Base-by-base conservation (phyloP, 2,329 filamentous ascomycete species). In the Aspergillus sp. region DNA sequence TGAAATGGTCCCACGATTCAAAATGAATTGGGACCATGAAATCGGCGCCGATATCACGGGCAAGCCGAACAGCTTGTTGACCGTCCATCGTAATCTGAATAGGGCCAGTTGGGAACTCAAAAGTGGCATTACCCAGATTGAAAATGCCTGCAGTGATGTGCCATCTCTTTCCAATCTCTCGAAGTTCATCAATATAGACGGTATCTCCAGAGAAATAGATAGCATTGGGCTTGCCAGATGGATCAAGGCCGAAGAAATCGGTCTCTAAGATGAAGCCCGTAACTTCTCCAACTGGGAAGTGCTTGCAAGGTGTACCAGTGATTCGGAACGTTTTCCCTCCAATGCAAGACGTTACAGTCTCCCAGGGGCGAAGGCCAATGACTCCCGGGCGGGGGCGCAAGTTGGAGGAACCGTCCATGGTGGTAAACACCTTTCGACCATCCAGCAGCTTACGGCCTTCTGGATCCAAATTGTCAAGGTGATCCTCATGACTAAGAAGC, bases 11-110 rank as follows among this genome's bases (percentile, higher is more conserved):
- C 71, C 71, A 76, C 1, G 59, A 61, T 41, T 74, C 71, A 45
- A 60, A 75, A 48, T 75, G 71, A 59, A 76, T 68, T 0, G 71
- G 72, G 1, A 75, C 61, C 32, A 74, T 45, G 3, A 66, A 45
- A 40, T 74, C 70, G 0, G 68, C 66, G 3, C 55, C 56, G 6
- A 73, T 61, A 8, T 69, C 70, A 0, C 60, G 53, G 36, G 67
- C 60, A 19, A 75, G 53, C 40, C 48, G 52, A 11, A 61, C 66
- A 1, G 63, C 71, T 43, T 73, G 61, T 42, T 59, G 62, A 0
- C 70, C 71, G 48, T 70, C 70, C 64, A 74, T 67, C 9, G 71
- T 74, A 37, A 72, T 69, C 46, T 66, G 54, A 26, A 69, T 32
- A 6, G 57, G 51, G 1, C 63, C 62, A 2, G 44, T 54, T 1